A percentile compares a stretch with the other conserved stretches of the same genome.
Conservation (phyloP, 495 filamentous ascomycete genomes). For the Aspergillus mulundensis region DNA sequence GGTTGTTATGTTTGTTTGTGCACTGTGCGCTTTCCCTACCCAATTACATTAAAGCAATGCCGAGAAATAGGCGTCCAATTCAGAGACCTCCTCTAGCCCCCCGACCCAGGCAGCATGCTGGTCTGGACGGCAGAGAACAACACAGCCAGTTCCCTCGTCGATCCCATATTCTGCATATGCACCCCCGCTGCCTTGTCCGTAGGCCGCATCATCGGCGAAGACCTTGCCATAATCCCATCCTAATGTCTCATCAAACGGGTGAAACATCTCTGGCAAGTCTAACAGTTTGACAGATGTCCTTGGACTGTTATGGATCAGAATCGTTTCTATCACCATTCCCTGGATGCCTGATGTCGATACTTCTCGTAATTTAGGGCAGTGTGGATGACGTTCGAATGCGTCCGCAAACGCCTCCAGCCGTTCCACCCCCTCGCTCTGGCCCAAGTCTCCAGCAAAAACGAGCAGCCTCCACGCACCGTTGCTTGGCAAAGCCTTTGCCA, state of each 20-base stretch:
- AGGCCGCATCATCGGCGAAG: slow-evolving; percentile 19
- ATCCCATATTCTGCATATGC: slow-evolving; percentile 20
- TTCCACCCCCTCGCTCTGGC: background rate
- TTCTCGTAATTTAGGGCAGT: background rate
- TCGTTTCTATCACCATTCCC: slow-evolving; percentile 8
- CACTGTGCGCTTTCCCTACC: background rate
- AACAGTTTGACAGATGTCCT: slow-evolving; percentile 13
- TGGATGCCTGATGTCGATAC: background rate
- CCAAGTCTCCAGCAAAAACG: slow-evolving; percentile 54
- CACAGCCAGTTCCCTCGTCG: slow-evolving; percentile 13
- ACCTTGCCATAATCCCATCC: slow-evolving; percentile 29
- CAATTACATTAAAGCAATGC: background rate
- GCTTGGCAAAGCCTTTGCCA: slow-evolving; percentile 47
- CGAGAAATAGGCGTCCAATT: slow-evolving; percentile 15
- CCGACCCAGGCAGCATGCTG: slow-evolving; percentile 28
- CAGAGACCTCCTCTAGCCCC: slow-evolving; percentile 13
- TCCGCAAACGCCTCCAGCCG: slow-evolving; percentile 10
- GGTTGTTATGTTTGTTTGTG: too few species aligned
- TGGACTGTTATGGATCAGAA: slow-evolving; percentile 16
- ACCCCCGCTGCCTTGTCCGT: slow-evolving; percentile 1
- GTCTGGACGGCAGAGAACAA: slow-evolving; percentile 29
- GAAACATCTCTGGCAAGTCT: slow-evolving; percentile 25
- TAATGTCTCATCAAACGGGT: slow-evolving; percentile 23
- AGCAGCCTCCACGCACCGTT: slow-evolving; percentile 59
- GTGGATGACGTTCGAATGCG: background rate